Conservation (phyloP, 257 asterid species). For the Ajuga chamaepitys region DNA sequence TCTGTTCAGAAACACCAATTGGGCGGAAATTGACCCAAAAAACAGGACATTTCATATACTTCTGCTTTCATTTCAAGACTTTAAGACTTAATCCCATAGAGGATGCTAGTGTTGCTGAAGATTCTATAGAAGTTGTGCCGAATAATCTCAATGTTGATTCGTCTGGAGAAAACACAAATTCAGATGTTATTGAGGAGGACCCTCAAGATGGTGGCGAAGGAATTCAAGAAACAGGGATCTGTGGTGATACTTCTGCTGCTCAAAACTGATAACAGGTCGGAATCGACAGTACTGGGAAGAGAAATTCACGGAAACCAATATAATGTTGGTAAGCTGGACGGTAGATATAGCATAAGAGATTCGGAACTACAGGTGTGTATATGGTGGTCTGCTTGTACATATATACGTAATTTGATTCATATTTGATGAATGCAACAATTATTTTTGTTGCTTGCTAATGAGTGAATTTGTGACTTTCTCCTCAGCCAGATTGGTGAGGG, state of each 20-base stretch:
- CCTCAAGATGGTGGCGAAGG: conserved; percentile 1
- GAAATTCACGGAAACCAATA: neutral
- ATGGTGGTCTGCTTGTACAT: neutral
- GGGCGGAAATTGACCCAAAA: conserved; percentile 17
- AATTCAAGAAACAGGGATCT: conserved; percentile 1
- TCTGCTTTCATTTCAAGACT: neutral
- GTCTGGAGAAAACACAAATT: neutral
- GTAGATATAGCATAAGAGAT: too few species aligned
- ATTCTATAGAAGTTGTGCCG: neutral
- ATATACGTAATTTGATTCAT: neutral
- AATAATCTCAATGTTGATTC: neutral
- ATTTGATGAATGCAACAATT: neutral
- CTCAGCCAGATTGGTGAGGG: too few species aligned
- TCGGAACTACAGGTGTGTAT: too few species aligned
- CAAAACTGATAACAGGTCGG: neutral
- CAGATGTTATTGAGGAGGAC: neutral
- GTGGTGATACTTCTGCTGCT: neutral
- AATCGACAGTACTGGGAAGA: neutral
- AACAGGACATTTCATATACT: neutral
- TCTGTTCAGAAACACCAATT: conserved; percentile 36
- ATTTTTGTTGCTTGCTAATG: too few species aligned
- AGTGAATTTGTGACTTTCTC: too few species aligned
- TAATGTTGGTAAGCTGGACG: neutral
- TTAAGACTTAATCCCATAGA: neutral
- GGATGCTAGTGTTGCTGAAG: conserved; percentile 6